Evolutionary conservation across 2,329 filamentous ascomycete genomes (phyloP).

Genomic region (Penicillium sp.): DNA sequence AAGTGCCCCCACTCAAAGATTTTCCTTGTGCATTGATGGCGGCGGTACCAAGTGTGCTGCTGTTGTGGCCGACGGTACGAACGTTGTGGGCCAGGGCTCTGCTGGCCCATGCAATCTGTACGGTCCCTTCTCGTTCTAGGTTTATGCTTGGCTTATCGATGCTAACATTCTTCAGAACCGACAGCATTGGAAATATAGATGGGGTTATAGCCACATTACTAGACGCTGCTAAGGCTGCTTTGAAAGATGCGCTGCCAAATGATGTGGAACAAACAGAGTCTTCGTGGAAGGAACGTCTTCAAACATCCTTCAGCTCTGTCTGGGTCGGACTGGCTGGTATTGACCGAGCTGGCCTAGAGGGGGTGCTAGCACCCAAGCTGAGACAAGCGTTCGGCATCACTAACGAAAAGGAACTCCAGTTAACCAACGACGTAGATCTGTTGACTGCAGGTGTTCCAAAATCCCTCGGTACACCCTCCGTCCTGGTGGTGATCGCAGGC

Average conservation of each 20-base stretch:
- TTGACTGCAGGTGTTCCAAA: slow-evolving; percentile 24
- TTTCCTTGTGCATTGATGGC: slow-evolving; percentile 36
- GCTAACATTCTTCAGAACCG: slow-evolving; percentile 13
- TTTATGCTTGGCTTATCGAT: too few relatives aligned
- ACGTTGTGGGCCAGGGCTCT: slow-evolving; percentile 23
- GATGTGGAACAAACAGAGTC: not conserved
- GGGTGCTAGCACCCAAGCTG: slow-evolving; percentile 22
- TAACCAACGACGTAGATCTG: slow-evolving; percentile 38
- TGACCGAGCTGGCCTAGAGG: slow-evolving; percentile 28
- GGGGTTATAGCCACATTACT: slow-evolving; percentile 24
- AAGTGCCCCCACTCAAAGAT: not conserved
- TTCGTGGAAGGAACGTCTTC: slow-evolving; percentile 4
- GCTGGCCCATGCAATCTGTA: slow-evolving; percentile 38
- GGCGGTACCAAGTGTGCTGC: slow-evolving; percentile 40
- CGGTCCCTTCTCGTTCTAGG: slow-evolving; percentile 1
- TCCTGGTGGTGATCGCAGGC: slow-evolving; percentile 36
- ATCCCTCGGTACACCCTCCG: slow-evolving; percentile 13
- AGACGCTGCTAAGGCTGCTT: slow-evolving; percentile 13
- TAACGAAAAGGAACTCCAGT: slow-evolving; percentile 16
- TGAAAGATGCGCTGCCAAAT: slow-evolving; percentile 6
- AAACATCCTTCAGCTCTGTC: slow-evolving; percentile 22
- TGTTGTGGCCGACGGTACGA: slow-evolving; percentile 23
- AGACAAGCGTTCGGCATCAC: slow-evolving; percentile 23
- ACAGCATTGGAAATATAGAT: slow-evolving; percentile 13
- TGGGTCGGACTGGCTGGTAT: slow-evolving; percentile 39